Conservation (phyloP, 148 eudicot species). For the Arctostaphylos glauca region DNA sequence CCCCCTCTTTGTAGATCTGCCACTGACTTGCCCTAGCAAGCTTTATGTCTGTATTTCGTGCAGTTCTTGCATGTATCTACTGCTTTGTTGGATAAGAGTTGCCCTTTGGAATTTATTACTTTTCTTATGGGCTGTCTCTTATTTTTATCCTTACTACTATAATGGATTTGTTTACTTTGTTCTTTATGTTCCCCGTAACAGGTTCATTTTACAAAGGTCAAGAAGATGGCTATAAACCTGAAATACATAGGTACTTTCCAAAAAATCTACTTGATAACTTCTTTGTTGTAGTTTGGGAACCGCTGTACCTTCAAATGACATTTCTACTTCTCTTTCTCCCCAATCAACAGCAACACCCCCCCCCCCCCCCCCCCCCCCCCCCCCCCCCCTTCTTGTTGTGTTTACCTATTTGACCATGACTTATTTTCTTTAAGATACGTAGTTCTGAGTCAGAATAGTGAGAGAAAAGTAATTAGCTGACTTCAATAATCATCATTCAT, state of each 20-base stretch:
- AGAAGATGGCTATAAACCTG: slow-evolving; percentile 36
- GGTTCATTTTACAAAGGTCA: slow-evolving; percentile 50
- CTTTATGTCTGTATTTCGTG: too few relatives aligned
- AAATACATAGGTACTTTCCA: slow-evolving; percentile 50
- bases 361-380: background rate
- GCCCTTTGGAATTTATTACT: too few relatives aligned
- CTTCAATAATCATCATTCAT: background rate
- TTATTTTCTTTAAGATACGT: background rate
- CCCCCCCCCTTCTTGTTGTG: background rate
- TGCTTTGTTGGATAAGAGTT: too few relatives aligned
- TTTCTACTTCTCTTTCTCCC: background rate
- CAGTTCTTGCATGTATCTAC: too few relatives aligned
- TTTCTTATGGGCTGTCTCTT: background rate
- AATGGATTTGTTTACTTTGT: background rate
- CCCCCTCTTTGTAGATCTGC: too few relatives aligned
- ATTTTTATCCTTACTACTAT: background rate
- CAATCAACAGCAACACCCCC: too few relatives aligned
- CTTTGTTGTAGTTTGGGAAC: background rate
- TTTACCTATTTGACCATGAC: background rate
- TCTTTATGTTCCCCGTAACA: slow-evolving; percentile 19
- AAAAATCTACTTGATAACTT: background rate
- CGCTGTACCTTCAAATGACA: background rate
- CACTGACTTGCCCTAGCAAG: too few relatives aligned
- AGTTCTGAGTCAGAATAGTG: background rate
- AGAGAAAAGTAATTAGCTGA: background rate